phyloP scores from a whole-genome alignment of 768 basidiomycete genomes.

The Lentinula detonsa region DNA sequence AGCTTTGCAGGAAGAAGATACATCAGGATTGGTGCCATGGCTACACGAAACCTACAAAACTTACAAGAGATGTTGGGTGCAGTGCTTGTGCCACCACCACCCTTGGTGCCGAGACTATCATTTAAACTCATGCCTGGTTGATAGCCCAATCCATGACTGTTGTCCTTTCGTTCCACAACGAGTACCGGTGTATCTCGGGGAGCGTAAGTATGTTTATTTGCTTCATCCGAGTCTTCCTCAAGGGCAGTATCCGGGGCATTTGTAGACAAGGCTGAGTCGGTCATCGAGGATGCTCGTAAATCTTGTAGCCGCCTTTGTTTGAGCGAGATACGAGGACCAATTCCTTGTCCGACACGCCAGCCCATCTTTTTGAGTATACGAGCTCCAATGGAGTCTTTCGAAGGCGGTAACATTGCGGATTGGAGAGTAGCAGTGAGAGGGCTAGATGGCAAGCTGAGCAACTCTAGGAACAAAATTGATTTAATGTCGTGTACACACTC shows the following conservation, averaged over 20 bases:
- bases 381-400: slow-evolving; percentile 77
- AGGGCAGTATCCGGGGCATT: slow-evolving; percentile 26
- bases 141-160: slow-evolving; percentile 80
- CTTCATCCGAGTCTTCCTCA: slow-evolving; percentile 71
- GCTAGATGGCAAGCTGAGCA: slow-evolving; percentile 25
- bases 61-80: slow-evolving; percentile 58
- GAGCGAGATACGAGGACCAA: slow-evolving; percentile 83
- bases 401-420: slow-evolving; percentile 62
- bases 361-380: slow-evolving; percentile 93
- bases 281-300: slow-evolving; percentile 34
- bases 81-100: slow-evolving; percentile 8
- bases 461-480: neutral
- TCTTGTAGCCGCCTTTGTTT: slow-evolving; percentile 72
- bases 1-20: slow-evolving; percentile 30
- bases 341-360: slow-evolving; percentile 88
- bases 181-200: slow-evolving; percentile 71
- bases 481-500: slow-evolving; percentile 15
- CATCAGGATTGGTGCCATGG: neutral
- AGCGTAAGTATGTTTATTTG: slow-evolving; percentile 81
- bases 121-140: slow-evolving; percentile 54
- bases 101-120: slow-evolving; percentile 45
- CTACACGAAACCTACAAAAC: slow-evolving; percentile 6
- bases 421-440: slow-evolving; percentile 59
- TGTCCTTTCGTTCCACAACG: slow-evolving; percentile 62
- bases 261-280: slow-evolving; percentile 18